A percentile compares a stretch with the other conserved stretches of the same genome.
Conservation (phyloP, 495 filamentous ascomycete genomes). For the Emericellopsis terricola region DNA sequence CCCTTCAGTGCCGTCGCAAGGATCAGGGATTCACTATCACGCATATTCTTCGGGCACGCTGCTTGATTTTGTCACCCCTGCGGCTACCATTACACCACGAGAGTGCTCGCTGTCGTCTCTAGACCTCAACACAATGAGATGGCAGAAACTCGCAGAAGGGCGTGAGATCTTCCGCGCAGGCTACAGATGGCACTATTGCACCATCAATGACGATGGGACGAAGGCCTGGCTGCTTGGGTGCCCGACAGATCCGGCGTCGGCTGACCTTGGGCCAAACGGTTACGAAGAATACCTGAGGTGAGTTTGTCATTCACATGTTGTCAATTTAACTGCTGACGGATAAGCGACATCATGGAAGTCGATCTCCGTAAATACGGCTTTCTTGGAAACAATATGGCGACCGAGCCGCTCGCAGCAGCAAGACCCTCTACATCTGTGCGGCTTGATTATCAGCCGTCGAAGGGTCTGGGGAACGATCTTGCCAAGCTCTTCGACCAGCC, state of each 20-base stretch:
- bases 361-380: constrained; percentile 74
- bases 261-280: constrained; percentile 33
- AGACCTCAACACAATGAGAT: constrained; percentile 68
- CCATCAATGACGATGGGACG: constrained; percentile 78
- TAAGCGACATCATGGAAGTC: constrained; percentile 76
- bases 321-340: neutral
- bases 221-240: constrained; percentile 95
- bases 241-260: constrained; percentile 40
- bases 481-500: constrained; percentile 67
- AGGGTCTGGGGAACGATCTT: constrained; percentile 65
- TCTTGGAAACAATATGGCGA: constrained; percentile 55
- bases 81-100: constrained; percentile 59
- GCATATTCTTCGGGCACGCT: constrained; percentile 84
- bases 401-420: constrained; percentile 38
- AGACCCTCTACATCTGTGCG: constrained; percentile 25
- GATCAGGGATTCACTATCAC: constrained; percentile 84
- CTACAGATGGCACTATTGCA: constrained; percentile 96
- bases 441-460: constrained; percentile 27
- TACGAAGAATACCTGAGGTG: constrained; percentile 59
- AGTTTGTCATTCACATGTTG: neutral
- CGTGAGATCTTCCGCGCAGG: constrained; percentile 74
- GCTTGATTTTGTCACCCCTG: constrained; percentile 84
- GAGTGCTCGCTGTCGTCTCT: constrained; percentile 83
- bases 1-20: constrained; percentile 69
- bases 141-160: constrained; percentile 87